Conservation (phyloP, 345 rosid species). For the Camelina neglecta region DNA sequence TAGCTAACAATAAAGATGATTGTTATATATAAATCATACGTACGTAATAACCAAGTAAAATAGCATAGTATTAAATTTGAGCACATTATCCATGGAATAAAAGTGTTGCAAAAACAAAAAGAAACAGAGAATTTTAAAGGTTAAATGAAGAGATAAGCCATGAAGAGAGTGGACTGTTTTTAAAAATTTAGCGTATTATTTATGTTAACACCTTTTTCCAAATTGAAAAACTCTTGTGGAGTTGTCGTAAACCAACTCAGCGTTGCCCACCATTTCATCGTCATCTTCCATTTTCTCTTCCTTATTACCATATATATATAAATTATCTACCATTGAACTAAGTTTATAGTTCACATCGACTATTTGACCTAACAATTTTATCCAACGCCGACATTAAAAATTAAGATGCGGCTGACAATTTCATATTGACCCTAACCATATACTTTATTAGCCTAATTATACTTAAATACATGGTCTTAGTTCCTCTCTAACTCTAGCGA, state of each 20-base stretch:
- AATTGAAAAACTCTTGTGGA: slow-evolving; percentile 37
- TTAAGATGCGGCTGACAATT: slow-evolving; percentile 3
- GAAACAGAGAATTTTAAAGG: background rate
- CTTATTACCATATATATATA: background rate
- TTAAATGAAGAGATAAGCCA: slow-evolving; percentile 16
- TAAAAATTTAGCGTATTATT: slow-evolving; percentile 12
- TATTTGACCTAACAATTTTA: slow-evolving; percentile 38
- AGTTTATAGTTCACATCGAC: slow-evolving; percentile 34
- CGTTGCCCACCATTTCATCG: slow-evolving; percentile 39
- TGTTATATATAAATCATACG: background rate
- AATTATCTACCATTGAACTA: slow-evolving; percentile 21
- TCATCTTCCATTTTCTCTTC: slow-evolving; percentile 43
- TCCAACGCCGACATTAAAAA: slow-evolving; percentile 26
- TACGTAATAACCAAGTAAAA: background rate
- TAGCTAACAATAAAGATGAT: slow-evolving; percentile 4
- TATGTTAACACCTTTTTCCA: slow-evolving; percentile 33
- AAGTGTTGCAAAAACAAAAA: slow-evolving; percentile 2
- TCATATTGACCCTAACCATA: slow-evolving; percentile 22
- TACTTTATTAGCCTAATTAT: slow-evolving; percentile 15
- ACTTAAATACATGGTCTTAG: slow-evolving; percentile 14
- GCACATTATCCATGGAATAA: background rate
- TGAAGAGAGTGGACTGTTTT: slow-evolving; percentile 34
- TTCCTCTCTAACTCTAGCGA: slow-evolving; percentile 19
- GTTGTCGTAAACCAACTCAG: slow-evolving; percentile 37
- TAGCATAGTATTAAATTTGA: background rate